Conservation (phyloP, 345 rosid genomes). For the Eucalyptus curtisii region DNA sequence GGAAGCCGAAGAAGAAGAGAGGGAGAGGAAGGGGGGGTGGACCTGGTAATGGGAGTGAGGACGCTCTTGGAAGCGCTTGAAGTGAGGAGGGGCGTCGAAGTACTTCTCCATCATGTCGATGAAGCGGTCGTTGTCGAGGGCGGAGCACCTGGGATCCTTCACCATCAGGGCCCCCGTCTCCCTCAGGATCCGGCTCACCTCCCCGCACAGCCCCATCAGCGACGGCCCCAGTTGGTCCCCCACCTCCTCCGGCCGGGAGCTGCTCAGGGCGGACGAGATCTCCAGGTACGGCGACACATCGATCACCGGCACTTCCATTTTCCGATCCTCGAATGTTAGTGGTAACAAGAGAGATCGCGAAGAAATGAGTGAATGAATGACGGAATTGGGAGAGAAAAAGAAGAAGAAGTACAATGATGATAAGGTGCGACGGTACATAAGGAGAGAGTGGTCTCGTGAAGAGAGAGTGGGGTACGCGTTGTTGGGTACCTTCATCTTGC, state of each 20-base stretch:
- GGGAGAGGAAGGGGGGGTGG: not conserved
- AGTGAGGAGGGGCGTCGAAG: conserved; percentile 50
- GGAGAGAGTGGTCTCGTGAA: too few relatives aligned
- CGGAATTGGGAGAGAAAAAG: too few relatives aligned
- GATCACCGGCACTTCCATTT: conserved; percentile 72
- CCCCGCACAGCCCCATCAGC: conserved; percentile 40
- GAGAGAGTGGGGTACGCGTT: too few relatives aligned
- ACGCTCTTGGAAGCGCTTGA: conserved; percentile 70
- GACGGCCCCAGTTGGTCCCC: conserved; percentile 10
- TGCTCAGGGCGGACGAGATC: not conserved
- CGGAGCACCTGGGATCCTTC: conserved; percentile 88
- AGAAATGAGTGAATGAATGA: too few relatives aligned
- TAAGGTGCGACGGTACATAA: too few relatives aligned
- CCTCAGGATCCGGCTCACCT: conserved; percentile 59
- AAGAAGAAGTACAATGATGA: too few relatives aligned
- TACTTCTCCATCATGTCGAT: conserved; percentile 96
- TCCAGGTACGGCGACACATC: conserved; percentile 64
- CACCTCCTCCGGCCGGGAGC: conserved; percentile 1
- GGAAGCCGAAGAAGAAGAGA: not conserved
- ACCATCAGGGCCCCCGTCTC: conserved; percentile 92
- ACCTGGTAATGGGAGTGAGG: conserved; percentile 91
- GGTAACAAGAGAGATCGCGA: too few relatives aligned
- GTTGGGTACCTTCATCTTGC: not conserved
- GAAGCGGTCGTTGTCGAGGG: conserved; percentile 78
- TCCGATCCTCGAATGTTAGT: not conserved